Evolutionary conservation across 257 asterid species (phyloP), one percentile per base, ranked within the genome.

Genomic region (Solanum appendiculatum): DNA sequence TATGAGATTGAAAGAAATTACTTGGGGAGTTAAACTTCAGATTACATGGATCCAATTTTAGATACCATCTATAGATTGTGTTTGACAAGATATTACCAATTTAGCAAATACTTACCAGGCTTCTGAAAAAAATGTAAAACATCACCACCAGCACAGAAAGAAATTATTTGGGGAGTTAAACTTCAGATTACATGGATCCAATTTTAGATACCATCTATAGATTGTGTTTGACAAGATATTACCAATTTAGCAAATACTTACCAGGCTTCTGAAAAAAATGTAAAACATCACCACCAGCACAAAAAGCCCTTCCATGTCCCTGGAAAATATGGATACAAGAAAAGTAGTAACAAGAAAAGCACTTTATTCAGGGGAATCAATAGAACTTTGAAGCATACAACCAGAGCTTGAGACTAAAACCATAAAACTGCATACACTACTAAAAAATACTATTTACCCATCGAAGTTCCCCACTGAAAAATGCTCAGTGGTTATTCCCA

Each of bases 141-240:
- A 92, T 96, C 99, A 84, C 96, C 99, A 77, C 99, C 99, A 29
- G 98, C 96, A 93, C 98, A 96, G 86, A 95, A 95, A 88, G 98
- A 70, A 70, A 60, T 70, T 70, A 70, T 27, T 18, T 18, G 78
- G 34, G 44, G 25, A 33, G 78, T 70, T 70, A 18, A 70, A 70
- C 78, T 70, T 70, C 44, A 36, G n/a, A 34, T 68, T 23, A 51
- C 39, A 68, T 27, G 75, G 39, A 68, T 68, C 40, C 75, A 68
- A 68, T 51, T 68, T 15, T 68, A 31, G 29, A 29, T 31, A 31
- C 36, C 13, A 69, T 31, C 40, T 31, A 69, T 16, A 18, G 14
- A 33, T 9, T 5, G 46, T 72, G 2, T 72, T 73, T 20, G 25
- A 23, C 44, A 73, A 73, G 51, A 39, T 36, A 21, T 21, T 39